Evolutionary conservation across 805 yeast genomes (phyloP).

Genomic region (Kodamaea sagamina): DNA sequence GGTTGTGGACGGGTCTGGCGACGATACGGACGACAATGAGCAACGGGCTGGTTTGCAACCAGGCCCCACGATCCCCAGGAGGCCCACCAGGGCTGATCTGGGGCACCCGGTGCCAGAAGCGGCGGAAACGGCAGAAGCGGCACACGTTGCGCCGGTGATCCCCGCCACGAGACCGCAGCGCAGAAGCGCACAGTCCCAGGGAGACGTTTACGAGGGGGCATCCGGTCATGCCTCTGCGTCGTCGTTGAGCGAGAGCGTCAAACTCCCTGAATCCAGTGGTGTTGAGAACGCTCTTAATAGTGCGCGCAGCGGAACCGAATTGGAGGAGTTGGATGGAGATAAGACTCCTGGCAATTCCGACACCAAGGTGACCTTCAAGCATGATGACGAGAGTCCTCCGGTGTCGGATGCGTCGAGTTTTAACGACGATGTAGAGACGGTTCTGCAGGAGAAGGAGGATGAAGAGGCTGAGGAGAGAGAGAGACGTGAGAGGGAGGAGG

Average conservation of each 20-base stretch:
- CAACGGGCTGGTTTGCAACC: slow-evolving; percentile 3
- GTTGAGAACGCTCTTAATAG: slow-evolving; percentile 1
- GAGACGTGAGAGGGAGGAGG: slow-evolving; percentile 16
- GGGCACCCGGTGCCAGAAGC: not conserved
- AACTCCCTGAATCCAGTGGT: slow-evolving; percentile 1
- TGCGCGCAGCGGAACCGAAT: not conserved
- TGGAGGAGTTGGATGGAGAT: slow-evolving; percentile 27
- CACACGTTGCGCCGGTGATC: not conserved
- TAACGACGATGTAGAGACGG: slow-evolving; percentile 35
- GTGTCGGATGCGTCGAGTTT: slow-evolving; percentile 26
- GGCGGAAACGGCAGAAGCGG: not conserved
- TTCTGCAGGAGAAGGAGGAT: slow-evolving; percentile 27
- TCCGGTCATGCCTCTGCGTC: not conserved
- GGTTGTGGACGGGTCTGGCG: slow-evolving; percentile 4
- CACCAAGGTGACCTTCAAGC: slow-evolving; percentile 31
- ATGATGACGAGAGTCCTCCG: slow-evolving; percentile 22
- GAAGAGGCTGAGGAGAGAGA: slow-evolving; percentile 8
- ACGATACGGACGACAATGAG: slow-evolving; percentile 6
- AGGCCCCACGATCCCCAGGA: slow-evolving; percentile 21
- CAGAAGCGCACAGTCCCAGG: not conserved
- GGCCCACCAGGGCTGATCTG: slow-evolving; percentile 15
- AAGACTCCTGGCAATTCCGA: slow-evolving; percentile 35
- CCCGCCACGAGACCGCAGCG: slow-evolving; percentile 1
- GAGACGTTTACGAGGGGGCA: not conserved
- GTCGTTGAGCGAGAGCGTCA: not conserved